Conservation (phyloP, 1,139 yeast genomes). For the Suzukiozyma palmioleophila region DNA sequence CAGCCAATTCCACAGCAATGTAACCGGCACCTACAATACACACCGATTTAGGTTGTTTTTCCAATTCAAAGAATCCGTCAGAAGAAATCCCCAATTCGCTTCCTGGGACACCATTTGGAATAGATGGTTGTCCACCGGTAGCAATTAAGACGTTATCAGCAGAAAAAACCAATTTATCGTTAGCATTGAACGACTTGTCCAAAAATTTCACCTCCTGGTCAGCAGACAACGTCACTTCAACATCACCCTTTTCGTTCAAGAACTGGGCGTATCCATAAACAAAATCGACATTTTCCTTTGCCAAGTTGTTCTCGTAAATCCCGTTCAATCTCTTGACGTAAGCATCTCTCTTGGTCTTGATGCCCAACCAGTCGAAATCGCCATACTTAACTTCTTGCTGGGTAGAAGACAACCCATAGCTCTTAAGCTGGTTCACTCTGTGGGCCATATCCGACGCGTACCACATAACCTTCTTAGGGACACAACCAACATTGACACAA, state of each 20-base stretch:
- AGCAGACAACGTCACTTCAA: conserved; percentile 60
- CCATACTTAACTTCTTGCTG: conserved; percentile 48
- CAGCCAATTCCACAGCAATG: conserved; percentile 93
- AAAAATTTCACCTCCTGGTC: conserved; percentile 39
- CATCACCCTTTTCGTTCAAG: conserved; percentile 56
- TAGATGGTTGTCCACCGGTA: conserved; percentile 83
- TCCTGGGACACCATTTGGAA: conserved; percentile 72
- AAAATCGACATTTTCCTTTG: conserved; percentile 83
- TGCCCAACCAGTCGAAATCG: conserved; percentile 72
- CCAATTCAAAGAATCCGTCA: conserved; percentile 84
- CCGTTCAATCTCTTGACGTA: conserved; percentile 85
- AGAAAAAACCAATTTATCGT: conserved; percentile 57
- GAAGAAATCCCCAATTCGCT: conserved; percentile 81
- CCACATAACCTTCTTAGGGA: conserved; percentile 99
- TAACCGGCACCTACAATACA: conserved; percentile 98
- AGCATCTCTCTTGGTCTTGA: conserved; percentile 89
- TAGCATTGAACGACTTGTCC: conserved; percentile 27
- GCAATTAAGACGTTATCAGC: conserved; percentile 87
- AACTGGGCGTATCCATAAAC: conserved; percentile 88
- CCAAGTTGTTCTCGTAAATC: conserved; percentile 82
- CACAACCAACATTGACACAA: conserved; percentile 99
- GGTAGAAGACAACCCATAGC: conserved; percentile 64
- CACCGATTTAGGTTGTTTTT: conserved; percentile 80
- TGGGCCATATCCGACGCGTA: conserved; percentile 87
- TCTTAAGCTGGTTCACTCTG: conserved; percentile 65